Percentiles rank a stretch among this genome's conserved stretches.
These are phyloP conservation scores for Penicillium manginii DNA, from an alignment of 495 filamentous ascomycete species.

Conservation along the genomic window DNA sequence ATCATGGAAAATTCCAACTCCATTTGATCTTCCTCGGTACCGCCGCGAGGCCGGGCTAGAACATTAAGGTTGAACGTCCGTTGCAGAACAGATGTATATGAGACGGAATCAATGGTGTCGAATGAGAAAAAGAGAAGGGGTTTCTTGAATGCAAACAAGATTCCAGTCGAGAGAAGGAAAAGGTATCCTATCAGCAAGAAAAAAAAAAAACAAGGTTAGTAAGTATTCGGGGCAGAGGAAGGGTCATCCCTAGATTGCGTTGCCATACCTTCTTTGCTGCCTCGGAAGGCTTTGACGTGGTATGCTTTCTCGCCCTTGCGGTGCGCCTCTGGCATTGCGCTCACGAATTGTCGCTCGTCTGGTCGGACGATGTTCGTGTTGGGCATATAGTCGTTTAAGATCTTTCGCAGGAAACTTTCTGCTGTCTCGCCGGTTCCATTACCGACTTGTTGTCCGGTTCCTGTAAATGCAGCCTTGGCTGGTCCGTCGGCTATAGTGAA, in stretches of 20 bases:
- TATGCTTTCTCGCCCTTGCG: constrained; percentile 89
- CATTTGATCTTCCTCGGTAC: constrained; percentile 53
- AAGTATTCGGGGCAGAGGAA: not conserved
- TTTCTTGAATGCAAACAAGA: constrained; percentile 95
- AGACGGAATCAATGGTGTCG: constrained; percentile 75
- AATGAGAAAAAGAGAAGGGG: constrained; percentile 86
- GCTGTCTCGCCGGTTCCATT: constrained; percentile 61
- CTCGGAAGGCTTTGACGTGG: constrained; percentile 87
- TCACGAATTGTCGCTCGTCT: constrained; percentile 75
- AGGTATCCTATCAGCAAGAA: constrained; percentile 67
- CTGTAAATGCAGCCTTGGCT: constrained; percentile 60
- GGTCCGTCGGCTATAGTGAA: constrained; percentile 79
- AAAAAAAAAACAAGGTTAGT: constrained; percentile 5
- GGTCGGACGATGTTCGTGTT: constrained; percentile 66
- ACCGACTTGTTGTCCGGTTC: constrained; percentile 40
- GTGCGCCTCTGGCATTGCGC: constrained; percentile 76
- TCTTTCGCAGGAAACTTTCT: constrained; percentile 62
- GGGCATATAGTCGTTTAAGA: constrained; percentile 64
- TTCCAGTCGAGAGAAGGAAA: constrained; percentile 84
- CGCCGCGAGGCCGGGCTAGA: constrained; percentile 49
- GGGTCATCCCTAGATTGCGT: not conserved
- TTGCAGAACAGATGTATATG: constrained; percentile 87
- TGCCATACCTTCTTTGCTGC: constrained; percentile 79
- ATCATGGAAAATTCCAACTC: constrained; percentile 88
- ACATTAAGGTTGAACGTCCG: constrained; percentile 93